phyloP scores from a whole-genome alignment of 139 green algal genomes.

The Chlamydomonas incerta region DNA sequence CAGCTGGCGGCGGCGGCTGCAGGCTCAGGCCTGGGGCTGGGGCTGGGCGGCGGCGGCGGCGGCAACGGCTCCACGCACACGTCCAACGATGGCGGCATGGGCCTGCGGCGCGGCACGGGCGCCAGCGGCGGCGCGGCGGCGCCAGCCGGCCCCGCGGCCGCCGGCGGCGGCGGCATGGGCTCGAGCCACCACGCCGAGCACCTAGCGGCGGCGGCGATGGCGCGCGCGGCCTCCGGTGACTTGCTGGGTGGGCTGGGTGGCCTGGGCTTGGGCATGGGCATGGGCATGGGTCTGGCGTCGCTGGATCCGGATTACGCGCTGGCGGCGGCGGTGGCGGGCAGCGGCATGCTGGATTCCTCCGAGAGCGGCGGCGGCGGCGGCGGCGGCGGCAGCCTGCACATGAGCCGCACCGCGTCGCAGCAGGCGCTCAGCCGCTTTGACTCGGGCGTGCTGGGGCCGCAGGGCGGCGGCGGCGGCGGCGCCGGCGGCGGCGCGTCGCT shows the following conservation, averaged over 20 bases:
- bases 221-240: too few species aligned
- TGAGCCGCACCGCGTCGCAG: slow-evolving; percentile 16
- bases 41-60: neutral
- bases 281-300: neutral
- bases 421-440: slow-evolving; percentile 20
- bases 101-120: neutral
- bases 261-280: neutral
- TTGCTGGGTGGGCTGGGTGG: too few species aligned
- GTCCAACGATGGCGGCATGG: too few species aligned
- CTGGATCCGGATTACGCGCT: neutral
- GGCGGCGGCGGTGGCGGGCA: neutral
- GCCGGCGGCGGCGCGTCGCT: neutral
- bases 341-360: neutral
- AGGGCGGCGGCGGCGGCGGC: neutral
- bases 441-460: neutral
- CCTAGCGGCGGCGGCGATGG: too few species aligned
- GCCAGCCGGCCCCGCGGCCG: too few species aligned
- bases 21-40: too few species aligned
- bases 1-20: too few species aligned
- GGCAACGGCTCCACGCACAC: neutral
- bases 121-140: neutral
- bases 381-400: neutral
- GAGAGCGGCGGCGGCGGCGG: neutral
- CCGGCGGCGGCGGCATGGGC: neutral
- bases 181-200: neutral